Percentiles rank a stretch among this genome's conserved stretches.
phyloP scores from a whole-genome alignment of 495 filamentous ascomycete genomes.

The Aeminium ludgeri region DNA sequence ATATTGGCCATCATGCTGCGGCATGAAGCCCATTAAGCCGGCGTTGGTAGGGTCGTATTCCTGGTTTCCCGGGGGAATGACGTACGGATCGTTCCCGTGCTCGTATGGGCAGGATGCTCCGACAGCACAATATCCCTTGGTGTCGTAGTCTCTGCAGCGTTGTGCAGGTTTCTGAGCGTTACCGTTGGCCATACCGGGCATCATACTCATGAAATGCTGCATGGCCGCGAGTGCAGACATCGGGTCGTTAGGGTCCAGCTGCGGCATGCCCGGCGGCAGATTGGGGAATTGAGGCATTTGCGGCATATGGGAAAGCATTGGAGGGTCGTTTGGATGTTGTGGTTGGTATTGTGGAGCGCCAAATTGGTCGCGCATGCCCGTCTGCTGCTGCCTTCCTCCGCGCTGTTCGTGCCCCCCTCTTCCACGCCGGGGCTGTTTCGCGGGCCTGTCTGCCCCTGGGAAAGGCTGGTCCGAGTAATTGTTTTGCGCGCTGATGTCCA shows the following conservation, averaged over 20 bases:
- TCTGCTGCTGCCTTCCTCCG: slow-evolving; percentile 2
- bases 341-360: not conserved
- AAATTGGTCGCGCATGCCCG: not conserved
- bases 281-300: slow-evolving; percentile 32
- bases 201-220: slow-evolving; percentile 52
- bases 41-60: slow-evolving; percentile 80
- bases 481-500: slow-evolving; percentile 17
- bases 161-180: slow-evolving; percentile 17
- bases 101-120: slow-evolving; percentile 67
- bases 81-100: slow-evolving; percentile 47
- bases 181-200: slow-evolving; percentile 32
- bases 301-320: not conserved
- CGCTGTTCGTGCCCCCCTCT: slow-evolving; percentile 6
- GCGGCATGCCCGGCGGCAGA: slow-evolving; percentile 28
- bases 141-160: slow-evolving; percentile 76
- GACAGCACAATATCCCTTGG: slow-evolving; percentile 67
- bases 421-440: slow-evolving; percentile 40
- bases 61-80: slow-evolving; percentile 38
- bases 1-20: slow-evolving; percentile 10
- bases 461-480: slow-evolving; percentile 1
- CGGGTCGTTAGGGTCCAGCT: slow-evolving; percentile 46
- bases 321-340: not conserved
- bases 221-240: slow-evolving; percentile 56
- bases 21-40: slow-evolving; percentile 24
- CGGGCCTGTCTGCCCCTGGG: slow-evolving; percentile 31